Conservation (phyloP, 2,329 filamentous ascomycete genomes). For the Arthroderma sp. region DNA sequence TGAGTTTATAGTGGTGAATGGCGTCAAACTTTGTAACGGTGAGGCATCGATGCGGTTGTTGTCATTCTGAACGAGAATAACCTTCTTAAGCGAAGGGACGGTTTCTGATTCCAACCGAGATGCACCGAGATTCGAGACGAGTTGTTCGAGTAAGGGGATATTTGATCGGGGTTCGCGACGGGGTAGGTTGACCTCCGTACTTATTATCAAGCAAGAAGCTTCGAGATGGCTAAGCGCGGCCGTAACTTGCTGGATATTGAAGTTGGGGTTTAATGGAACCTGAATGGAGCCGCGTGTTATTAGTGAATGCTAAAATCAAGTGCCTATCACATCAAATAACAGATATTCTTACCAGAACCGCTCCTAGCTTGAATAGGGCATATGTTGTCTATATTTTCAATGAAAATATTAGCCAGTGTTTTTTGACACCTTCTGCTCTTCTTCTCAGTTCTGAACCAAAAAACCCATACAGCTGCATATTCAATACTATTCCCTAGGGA, state of each 20-base stretch:
- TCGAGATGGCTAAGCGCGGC: constrained; percentile 65
- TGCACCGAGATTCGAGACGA: constrained; percentile 37
- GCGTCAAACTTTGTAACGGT: constrained; percentile 30
- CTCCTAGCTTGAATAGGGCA: constrained; percentile 87
- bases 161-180: constrained; percentile 49
- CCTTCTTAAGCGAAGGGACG: constrained; percentile 55
- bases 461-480: constrained; percentile 53
- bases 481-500: constrained; percentile 76
- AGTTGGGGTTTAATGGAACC: constrained; percentile 84
- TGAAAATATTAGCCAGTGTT: no score
- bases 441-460: neutral
- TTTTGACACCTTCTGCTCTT: no score
- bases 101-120: constrained; percentile 38
- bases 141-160: constrained; percentile 41
- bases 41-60: constrained; percentile 37
- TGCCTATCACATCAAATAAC: neutral
- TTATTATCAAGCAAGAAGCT: constrained; percentile 63
- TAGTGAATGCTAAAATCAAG: neutral
- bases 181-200: constrained; percentile 74
- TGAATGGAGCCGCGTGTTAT: constrained; percentile 14
- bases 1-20: constrained; percentile 35
- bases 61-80: constrained; percentile 73
- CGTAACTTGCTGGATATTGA: constrained; percentile 65
- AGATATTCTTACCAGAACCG: constrained; percentile 50
- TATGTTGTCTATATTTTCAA: constrained; percentile 46